Evolutionary conservation across 306 rosid species (phyloP).

Genomic region (Morella rubra): DNA sequence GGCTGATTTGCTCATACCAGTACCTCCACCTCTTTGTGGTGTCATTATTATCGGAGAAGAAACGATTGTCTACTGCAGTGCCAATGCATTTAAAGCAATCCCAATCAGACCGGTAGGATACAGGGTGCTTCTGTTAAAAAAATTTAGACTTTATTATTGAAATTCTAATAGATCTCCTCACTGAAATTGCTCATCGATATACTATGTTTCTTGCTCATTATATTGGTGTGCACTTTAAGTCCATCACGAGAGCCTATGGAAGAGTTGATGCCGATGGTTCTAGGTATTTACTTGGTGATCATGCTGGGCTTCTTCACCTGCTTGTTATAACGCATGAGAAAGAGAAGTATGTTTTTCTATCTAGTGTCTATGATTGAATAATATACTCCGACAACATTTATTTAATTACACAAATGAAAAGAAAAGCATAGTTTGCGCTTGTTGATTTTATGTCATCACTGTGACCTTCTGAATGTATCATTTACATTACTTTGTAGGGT

Average conservation of each 20-base stretch:
- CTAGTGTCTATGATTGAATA: slow-evolving; percentile 3
- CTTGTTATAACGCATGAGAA: slow-evolving; percentile 95
- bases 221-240: slow-evolving; percentile 42
- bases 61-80: slow-evolving; percentile 95
- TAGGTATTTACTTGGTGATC: slow-evolving; percentile 93
- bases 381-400: neutral
- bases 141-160: neutral
- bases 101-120: slow-evolving; percentile 81
- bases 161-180: neutral
- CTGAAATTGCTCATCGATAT: neutral
- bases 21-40: slow-evolving; percentile 96
- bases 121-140: slow-evolving; percentile 15
- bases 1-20: slow-evolving; percentile 90
- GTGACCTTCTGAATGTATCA: slow-evolving; percentile 14
- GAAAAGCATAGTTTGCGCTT: neutral
- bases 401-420: neutral
- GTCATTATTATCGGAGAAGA: slow-evolving; percentile 97
- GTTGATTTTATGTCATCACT: neutral
- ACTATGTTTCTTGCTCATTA: slow-evolving; percentile 20
- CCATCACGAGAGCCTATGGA: slow-evolving; percentile 91
- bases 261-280: slow-evolving; percentile 98
- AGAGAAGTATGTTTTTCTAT: slow-evolving; percentile 59
- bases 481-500: slow-evolving; percentile 58
- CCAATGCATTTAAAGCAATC: slow-evolving; percentile 90
- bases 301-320: slow-evolving; percentile 83